These are phyloP conservation scores for Misopates orontium DNA, from an alignment of 257 asterid genomes.

Conservation along the genomic window DNA sequence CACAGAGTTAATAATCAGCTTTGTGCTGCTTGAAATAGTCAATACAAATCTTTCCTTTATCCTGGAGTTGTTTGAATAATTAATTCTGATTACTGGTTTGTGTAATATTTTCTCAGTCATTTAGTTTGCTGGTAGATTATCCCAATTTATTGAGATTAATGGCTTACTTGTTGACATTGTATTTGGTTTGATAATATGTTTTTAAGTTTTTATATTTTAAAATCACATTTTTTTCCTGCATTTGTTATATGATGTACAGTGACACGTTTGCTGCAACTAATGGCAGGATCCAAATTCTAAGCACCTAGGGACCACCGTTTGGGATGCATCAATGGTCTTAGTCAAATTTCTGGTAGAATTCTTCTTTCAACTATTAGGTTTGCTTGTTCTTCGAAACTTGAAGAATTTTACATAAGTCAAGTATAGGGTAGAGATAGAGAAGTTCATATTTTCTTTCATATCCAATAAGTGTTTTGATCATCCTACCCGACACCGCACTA, in stretches of 20 bases:
- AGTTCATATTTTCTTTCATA: too few relatives aligned
- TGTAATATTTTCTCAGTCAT: background rate
- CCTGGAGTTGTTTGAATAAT: background rate
- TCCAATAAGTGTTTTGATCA: too few relatives aligned
- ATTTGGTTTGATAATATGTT: background rate
- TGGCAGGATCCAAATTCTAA: slow-evolving; percentile 94
- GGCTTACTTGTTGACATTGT: too few relatives aligned
- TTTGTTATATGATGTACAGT: slow-evolving; percentile 24
- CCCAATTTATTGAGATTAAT: background rate
- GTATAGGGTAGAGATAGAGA: too few relatives aligned
- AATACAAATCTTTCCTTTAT: background rate
- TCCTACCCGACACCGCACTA: too few relatives aligned
- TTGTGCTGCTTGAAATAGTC: slow-evolving; percentile 3
- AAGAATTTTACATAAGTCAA: too few relatives aligned
- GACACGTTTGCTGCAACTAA: slow-evolving; percentile 24
- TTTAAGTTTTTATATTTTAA: background rate
- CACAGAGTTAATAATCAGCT: slow-evolving; percentile 6
- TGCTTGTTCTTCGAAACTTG: too few relatives aligned
- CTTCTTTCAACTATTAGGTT: background rate
- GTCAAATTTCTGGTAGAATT: slow-evolving; percentile 80
- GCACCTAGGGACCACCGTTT: slow-evolving; percentile 95
- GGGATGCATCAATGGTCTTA: slow-evolving; percentile 99
- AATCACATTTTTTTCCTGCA: background rate
- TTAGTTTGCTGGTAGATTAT: background rate
- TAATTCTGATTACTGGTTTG: background rate